Evolutionary conservation across 1,139 yeast genomes (phyloP), one percentile per base, ranked within the genome.

Genomic region (Pneumocystis wakefieldiae): DNA sequence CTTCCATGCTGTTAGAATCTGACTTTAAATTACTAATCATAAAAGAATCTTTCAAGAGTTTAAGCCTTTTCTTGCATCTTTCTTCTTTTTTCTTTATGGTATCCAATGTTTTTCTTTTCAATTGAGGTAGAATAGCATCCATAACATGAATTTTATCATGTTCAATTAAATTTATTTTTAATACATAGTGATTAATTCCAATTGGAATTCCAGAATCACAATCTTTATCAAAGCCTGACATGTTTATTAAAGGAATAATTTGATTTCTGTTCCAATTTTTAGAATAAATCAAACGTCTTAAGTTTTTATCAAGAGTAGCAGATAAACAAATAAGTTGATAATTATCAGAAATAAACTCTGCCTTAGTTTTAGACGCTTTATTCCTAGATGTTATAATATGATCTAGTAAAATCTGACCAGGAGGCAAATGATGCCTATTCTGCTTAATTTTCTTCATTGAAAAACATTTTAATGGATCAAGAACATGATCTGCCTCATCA

Each of bases 401-500:
- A 10, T 57, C 15, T 37, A 57, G 19, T 19, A 57, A 24, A 12
- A 57, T 57, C 8, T 57, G 29, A 17, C 42, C 59, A 19, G 59
- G 59, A 37, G 59, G 29, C 10, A 29, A 19, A 39, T 57, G 59
- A 12, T 57, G 38, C 15, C 59, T n/a, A 37, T 57, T 57, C 19
- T 57, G 59, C 4, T 10, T 28, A 19, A 5, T 15, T 19, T 57
- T 57, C 28, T 57, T 39, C 7, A 57, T 15, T 37, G 59, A 37
- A 57, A n/a, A 57, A 12, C 14, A 19, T 29, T 57, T 57, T 37
- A 29, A 39, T 39, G 38, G 24, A 19, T 57, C 14, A 19, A 57
- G 29, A 37, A 57, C n/a, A 19, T 37, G 29, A 29, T 57, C 59
- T 57, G 59, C 59, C 15, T 57, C 59, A 24, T 57, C 59, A 37